Evolutionary conservation across 73 alveolate species (phyloP).

Genomic region (Effrenium voratum): DNA sequence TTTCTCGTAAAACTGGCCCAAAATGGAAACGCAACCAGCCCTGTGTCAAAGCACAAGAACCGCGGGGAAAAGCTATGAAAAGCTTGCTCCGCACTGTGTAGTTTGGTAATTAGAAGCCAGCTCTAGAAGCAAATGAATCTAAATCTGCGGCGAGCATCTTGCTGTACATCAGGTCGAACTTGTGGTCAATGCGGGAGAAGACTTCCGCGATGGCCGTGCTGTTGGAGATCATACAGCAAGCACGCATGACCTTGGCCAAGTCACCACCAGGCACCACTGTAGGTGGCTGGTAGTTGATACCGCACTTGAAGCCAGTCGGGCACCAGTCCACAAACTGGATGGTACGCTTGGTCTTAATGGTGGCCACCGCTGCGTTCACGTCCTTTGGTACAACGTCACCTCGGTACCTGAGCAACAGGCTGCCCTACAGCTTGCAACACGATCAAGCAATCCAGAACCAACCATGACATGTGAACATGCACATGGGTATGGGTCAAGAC

Average conservation of each 20-base stretch:
- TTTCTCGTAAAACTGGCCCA: no score
- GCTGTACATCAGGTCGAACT: slow-evolving; percentile 99
- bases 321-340: slow-evolving; percentile 99
- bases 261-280: slow-evolving; percentile 96
- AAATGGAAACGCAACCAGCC: no score
- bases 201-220: slow-evolving; percentile 98
- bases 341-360: slow-evolving; percentile 95
- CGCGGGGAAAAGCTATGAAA: no score
- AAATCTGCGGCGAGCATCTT: slow-evolving; percentile 97
- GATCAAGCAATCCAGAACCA: no score
- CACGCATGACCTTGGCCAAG: slow-evolving; percentile 95
- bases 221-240: slow-evolving; percentile 96
- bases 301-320: slow-evolving; percentile 99
- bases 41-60: no score
- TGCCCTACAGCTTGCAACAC: no score
- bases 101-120: no score
- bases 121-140: no score
- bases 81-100: no score
- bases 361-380: slow-evolving; percentile 96
- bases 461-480: no score
- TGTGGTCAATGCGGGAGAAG: slow-evolving; percentile 98
- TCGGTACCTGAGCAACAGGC: neutral
- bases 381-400: slow-evolving; percentile 97
- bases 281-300: slow-evolving; percentile 98
- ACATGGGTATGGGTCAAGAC: no score